These are phyloP conservation scores for Heterobasidion irregulare DNA, from an alignment of 1,284 basidiomycete species.

Conservation along the genomic window DNA sequence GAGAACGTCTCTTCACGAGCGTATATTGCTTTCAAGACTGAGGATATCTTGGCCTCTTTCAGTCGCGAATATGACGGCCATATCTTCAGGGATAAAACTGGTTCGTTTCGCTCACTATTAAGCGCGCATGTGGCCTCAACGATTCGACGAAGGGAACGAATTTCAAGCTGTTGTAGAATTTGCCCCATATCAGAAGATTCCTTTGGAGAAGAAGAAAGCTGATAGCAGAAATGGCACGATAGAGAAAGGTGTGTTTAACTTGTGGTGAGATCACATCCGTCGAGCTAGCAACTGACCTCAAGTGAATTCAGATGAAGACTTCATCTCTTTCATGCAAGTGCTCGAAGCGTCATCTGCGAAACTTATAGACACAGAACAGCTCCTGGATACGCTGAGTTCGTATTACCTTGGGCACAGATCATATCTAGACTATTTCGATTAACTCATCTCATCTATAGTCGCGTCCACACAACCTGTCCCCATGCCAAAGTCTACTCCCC, in stretches of 20 bases:
- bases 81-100: conserved; percentile 85
- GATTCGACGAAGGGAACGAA: conserved; percentile 62
- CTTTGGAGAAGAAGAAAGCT: conserved; percentile 63
- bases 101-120: conserved; percentile 29
- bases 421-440: background rate
- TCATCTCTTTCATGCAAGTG: conserved; percentile 71
- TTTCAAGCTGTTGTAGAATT: conserved; percentile 89
- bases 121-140: background rate
- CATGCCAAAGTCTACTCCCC: conserved; percentile 73
- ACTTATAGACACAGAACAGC: conserved; percentile 38
- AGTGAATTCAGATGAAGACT: conserved; percentile 25
- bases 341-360: conserved; percentile 40
- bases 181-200: conserved; percentile 85
- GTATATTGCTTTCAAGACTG: conserved; percentile 83
- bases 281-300: background rate
- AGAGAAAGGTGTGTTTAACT: conserved; percentile 48
- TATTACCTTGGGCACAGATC: conserved; percentile 7
- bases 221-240: conserved; percentile 71
- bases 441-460: conserved; percentile 29
- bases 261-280: background rate
- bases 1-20: conserved; percentile 83
- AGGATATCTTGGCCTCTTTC: conserved; percentile 68
- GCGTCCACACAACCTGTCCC: conserved; percentile 48
- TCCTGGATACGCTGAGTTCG: conserved; percentile 60
- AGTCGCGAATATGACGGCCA: conserved; percentile 88